Percentiles rank a stretch among this genome's conserved stretches.
phyloP scores from a whole-genome alignment of 768 basidiomycete species.

The Leucosporidium creatinivorum region DNA sequence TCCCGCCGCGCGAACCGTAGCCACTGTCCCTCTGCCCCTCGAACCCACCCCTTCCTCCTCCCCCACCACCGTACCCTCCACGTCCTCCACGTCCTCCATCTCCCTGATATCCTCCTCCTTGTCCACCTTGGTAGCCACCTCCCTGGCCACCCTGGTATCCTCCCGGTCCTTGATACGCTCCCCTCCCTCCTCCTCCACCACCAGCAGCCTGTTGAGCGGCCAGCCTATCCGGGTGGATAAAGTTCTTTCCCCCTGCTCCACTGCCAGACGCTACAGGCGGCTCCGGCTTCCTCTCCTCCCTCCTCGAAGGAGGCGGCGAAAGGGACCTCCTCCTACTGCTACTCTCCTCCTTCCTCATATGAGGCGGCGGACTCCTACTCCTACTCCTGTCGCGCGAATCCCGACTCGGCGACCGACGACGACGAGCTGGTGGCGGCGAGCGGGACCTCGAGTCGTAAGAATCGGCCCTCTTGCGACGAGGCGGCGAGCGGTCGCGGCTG shows the following conservation, averaged over 20 bases:
- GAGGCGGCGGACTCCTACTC: background rate
- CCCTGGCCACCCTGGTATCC: background rate
- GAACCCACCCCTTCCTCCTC: too few species aligned
- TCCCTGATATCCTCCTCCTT: too few species aligned
- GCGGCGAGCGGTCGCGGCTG: background rate
- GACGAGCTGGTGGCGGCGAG: conserved; percentile 8
- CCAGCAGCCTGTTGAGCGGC: background rate
- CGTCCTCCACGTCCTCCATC: too few species aligned
- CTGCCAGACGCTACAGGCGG: background rate
- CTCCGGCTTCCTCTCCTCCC: background rate
- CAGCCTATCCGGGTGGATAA: conserved; percentile 1
- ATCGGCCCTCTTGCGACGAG: too few species aligned
- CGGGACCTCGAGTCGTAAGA: too few species aligned
- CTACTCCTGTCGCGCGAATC: background rate
- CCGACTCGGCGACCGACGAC: background rate
- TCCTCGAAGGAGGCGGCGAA: background rate
- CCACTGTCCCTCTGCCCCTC: too few species aligned
- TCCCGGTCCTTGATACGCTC: background rate
- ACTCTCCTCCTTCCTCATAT: background rate
- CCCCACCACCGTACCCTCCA: too few species aligned
- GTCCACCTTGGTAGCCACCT: background rate
- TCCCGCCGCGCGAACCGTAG: too few species aligned
- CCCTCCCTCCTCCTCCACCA: conserved; percentile 4
- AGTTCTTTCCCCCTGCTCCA: conserved; percentile 1
- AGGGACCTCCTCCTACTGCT: background rate